phyloP scores from a whole-genome alignment of 495 filamentous ascomycete species.

The Aspergillus sclerotiicarbonarius region DNA sequence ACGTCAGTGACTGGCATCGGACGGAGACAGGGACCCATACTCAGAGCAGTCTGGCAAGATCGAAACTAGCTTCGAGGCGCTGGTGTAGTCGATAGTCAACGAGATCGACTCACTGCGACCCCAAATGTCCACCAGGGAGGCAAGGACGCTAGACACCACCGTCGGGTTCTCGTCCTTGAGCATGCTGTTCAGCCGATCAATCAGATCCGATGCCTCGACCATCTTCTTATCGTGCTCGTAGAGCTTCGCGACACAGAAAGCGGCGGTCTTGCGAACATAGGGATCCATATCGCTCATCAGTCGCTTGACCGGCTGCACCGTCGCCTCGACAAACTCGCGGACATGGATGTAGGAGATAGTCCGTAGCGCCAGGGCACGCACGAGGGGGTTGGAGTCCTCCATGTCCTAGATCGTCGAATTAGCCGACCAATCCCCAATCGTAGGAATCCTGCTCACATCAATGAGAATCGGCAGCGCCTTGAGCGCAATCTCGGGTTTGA shows the following conservation, averaged over 20 bases:
- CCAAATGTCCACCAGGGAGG: constrained; percentile 96
- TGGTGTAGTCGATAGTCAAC: constrained; percentile 94
- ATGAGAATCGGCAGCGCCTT: constrained; percentile 88
- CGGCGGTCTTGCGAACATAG: constrained; percentile 96
- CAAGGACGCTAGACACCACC: constrained; percentile 91
- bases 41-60: constrained; percentile 97
- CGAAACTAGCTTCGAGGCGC: constrained; percentile 95
- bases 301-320: constrained; percentile 76
- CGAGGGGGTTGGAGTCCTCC: constrained; percentile 88
- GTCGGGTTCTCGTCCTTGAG: constrained; percentile 95
- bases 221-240: constrained; percentile 93
- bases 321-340: constrained; percentile 90
- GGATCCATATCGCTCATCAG: constrained; percentile 87
- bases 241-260: constrained; percentile 94
- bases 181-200: constrained; percentile 87
- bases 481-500: constrained; percentile 91
- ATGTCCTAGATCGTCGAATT: constrained; percentile 64
- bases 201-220: constrained; percentile 87
- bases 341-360: constrained; percentile 99
- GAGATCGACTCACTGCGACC: constrained; percentile 96
- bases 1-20: constrained; percentile 25
- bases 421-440: constrained; percentile 1
- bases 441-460: constrained; percentile 53
- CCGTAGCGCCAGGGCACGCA: constrained; percentile 86
- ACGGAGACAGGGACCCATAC: constrained; percentile 48